Evolutionary conservation across 2,329 filamentous ascomycete species (phyloP).

Genomic region (Pestalotiopsis sp.): DNA sequence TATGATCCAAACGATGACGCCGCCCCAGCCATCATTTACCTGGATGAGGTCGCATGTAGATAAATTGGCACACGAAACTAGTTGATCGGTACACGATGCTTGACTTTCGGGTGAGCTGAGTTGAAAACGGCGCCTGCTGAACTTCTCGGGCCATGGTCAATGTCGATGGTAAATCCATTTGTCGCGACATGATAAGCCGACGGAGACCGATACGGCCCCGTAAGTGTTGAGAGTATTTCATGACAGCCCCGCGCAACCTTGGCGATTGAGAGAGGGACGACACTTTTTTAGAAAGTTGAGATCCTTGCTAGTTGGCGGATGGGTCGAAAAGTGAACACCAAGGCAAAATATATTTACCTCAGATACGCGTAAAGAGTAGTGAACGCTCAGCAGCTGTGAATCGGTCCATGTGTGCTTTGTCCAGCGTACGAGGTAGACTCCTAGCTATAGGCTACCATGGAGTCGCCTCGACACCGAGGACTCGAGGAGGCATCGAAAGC

Average conservation of each 20-base stretch:
- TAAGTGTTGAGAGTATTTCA: not conserved
- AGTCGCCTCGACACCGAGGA: not conserved
- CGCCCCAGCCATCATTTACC: no score
- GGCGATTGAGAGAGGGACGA: not conserved
- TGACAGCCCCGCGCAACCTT: not conserved
- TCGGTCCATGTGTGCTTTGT: not conserved
- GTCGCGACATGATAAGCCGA: not conserved
- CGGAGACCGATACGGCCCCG: not conserved
- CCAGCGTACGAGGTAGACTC: not conserved
- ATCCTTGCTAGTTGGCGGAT: not conserved
- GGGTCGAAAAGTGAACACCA: not conserved
- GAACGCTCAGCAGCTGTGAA: not conserved
- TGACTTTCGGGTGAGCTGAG: no score
- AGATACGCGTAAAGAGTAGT: not conserved
- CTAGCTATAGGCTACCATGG: not conserved
- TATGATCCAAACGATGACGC: no score
- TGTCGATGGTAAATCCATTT: not conserved
- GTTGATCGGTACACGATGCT: no score
- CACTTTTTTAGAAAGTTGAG: not conserved
- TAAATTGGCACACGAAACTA: no score
- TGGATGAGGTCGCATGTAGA: no score
- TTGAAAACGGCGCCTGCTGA: no score
- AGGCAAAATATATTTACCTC: not conserved
- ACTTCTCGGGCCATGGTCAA: not conserved
- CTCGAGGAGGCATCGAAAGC: not conserved